phyloP scores from a whole-genome alignment of 257 asterid species.

The Perilla frutescens region DNA sequence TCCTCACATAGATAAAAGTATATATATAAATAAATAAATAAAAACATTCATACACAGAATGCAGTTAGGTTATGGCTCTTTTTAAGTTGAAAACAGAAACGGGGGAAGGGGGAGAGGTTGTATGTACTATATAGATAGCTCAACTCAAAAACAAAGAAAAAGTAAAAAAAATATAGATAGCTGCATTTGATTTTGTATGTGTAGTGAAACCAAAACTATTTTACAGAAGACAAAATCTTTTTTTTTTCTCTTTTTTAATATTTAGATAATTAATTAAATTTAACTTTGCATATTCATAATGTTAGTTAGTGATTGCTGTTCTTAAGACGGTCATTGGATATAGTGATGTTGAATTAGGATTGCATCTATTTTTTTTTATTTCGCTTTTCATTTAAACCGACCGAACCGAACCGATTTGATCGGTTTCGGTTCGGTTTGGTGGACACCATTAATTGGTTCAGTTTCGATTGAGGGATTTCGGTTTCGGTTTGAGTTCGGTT shows the following conservation, averaged over 20 bases:
- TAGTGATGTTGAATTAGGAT: neutral
- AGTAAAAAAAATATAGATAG: conserved; percentile 18
- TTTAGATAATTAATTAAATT: neutral
- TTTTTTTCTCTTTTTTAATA: neutral
- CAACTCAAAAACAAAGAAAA: too few species aligned
- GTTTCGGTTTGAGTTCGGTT: too few species aligned
- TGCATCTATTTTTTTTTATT: neutral
- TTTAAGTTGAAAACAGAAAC: conserved; percentile 20
- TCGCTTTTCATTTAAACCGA: too few species aligned
- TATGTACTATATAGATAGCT: too few species aligned
- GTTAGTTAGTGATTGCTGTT: conserved; percentile 1
- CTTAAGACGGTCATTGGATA: neutral
- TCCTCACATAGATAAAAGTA: neutral
- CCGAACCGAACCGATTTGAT: too few species aligned
- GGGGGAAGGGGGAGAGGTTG: conserved; percentile 14
- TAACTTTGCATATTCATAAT: neutral
- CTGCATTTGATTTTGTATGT: conserved; percentile 32
- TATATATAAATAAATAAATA: neutral
- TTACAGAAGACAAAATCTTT: conserved; percentile 3
- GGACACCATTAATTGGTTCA: too few species aligned
- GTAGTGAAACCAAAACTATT: conserved; percentile 18
- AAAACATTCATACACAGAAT: conserved; percentile 9
- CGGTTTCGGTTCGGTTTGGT: too few species aligned
- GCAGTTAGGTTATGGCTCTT: conserved; percentile 27
- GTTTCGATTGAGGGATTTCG: too few species aligned